phyloP scores from a whole-genome alignment of 306 rosid genomes.

The Trichosanthes cucumerina region DNA sequence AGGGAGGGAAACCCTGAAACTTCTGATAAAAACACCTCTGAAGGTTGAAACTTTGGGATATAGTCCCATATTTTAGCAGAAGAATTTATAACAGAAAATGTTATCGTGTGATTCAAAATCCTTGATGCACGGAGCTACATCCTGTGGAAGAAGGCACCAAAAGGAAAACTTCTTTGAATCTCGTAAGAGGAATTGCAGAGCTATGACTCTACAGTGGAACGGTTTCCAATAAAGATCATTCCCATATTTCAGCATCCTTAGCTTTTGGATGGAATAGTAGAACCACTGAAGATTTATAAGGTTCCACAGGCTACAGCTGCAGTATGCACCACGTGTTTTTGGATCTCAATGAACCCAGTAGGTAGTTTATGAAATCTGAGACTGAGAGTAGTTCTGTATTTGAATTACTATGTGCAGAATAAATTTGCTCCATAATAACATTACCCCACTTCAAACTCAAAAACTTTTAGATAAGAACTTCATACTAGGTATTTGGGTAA shows the following conservation, averaged over 20 bases:
- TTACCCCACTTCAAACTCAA: not conserved
- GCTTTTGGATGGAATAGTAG: not conserved
- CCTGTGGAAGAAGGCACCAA: constrained; percentile 1
- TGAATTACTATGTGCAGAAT: not conserved
- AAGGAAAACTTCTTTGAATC: not conserved
- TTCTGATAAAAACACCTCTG: not conserved
- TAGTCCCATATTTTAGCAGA: not conserved
- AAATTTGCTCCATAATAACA: not conserved
- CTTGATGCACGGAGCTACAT: not conserved
- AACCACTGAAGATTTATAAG: not conserved
- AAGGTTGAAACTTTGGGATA: not conserved
- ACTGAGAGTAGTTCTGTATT: not conserved
- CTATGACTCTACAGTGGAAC: not conserved
- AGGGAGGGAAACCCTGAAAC: not conserved
- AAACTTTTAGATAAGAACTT: not conserved
- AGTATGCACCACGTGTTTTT: not conserved
- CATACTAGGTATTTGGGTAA: not conserved
- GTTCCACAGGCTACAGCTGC: not conserved
- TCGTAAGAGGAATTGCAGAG: not conserved
- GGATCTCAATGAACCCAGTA: not conserved
- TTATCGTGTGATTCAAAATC: not conserved
- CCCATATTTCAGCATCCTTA: not conserved
- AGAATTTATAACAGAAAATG: not conserved
- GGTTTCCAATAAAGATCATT: not conserved
- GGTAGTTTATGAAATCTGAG: not conserved